Evolutionary conservation across 257 asterid genomes (phyloP).

Genomic region (Oldenlandia corymbosa): DNA sequence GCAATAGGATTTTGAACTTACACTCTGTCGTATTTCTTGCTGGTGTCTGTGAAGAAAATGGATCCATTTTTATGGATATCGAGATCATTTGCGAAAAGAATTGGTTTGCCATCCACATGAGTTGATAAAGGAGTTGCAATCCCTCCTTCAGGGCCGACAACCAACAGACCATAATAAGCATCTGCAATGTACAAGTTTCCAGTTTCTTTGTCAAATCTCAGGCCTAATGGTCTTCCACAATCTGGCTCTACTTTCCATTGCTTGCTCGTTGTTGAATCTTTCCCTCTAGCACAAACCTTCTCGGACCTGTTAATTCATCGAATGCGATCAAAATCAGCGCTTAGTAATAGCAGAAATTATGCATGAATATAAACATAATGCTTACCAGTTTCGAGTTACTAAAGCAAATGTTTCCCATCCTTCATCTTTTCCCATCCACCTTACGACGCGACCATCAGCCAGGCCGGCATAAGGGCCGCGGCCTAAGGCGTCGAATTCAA

Average conservation of each 20-base stretch:
- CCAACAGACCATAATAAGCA: conserved; percentile 42
- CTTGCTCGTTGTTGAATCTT: conserved; percentile 62
- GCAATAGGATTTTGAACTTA: conserved; percentile 25
- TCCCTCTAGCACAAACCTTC: conserved; percentile 51
- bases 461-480: conserved; percentile 84
- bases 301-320: conserved; percentile 45
- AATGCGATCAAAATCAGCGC: not conserved
- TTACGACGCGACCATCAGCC: conserved; percentile 84
- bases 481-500: conserved; percentile 68
- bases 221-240: conserved; percentile 91
- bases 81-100: conserved; percentile 90
- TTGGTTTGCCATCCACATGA: conserved; percentile 54
- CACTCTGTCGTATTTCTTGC: conserved; percentile 73
- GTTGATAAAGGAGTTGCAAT: conserved; percentile 50
- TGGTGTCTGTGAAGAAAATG: conserved; percentile 87
- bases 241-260: conserved; percentile 67
- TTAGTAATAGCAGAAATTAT: not conserved
- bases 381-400: conserved; percentile 66
- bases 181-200: conserved; percentile 83
- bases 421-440: conserved; percentile 68
- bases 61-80: conserved; percentile 81
- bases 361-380: not conserved
- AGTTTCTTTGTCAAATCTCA: conserved; percentile 53
- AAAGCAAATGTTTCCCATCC: conserved; percentile 93
- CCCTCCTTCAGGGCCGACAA: conserved; percentile 45